Base-by-base conservation (phyloP, 2,329 filamentous ascomycete genomes). In the Zymoseptoria pseudotritici region DNA sequence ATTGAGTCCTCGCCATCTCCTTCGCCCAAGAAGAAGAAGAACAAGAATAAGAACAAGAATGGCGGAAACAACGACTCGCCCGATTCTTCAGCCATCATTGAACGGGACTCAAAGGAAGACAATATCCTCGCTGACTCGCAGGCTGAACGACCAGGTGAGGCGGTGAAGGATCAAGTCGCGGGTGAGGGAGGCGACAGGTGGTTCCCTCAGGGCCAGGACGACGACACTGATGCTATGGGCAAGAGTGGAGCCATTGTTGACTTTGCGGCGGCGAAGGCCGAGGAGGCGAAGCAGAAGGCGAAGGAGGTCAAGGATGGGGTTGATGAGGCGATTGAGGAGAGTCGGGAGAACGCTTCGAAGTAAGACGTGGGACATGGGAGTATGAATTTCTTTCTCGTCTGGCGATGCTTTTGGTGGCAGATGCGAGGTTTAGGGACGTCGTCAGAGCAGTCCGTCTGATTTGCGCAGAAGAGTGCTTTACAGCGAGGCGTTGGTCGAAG, bases 221-320 rank as follows among this genome's bases (percentile, higher is more conserved):
- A 67, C 3, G 65, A 68, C 50, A 67, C 66, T 10, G 68, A 70
- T 59, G 67, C 68, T 17, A 70, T 70, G 68, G 67, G 67, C 55
- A 66, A 68, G 55, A 65, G 62, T 26, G 68, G 68, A 36, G 65
- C 64, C 2, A 64, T 68, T 58, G 63, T 71, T 55, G 66, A 71
- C 36, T 54, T 67, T 31, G 58, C 57, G 24, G 60, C 64, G 42
- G 63, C 57, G 51, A 66, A 64, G 55, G 65, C 60, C 17, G 61
- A 61, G 55, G 61, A 63, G 50, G 58, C 57, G 22, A 57, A 54
- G 49, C 31, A 11, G 52, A 58, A 52, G 51, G 55, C 56, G 6
- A 29, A 42, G 19, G 49, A 61, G 58, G 58, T 58, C 46, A 61
- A 63, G 55, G 60, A 70, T 60, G 61, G 63, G 49, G 64, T 60